Evolutionary conservation across 1,139 yeast species (phyloP).

Genomic region (Debaryomyces coudertii): DNA sequence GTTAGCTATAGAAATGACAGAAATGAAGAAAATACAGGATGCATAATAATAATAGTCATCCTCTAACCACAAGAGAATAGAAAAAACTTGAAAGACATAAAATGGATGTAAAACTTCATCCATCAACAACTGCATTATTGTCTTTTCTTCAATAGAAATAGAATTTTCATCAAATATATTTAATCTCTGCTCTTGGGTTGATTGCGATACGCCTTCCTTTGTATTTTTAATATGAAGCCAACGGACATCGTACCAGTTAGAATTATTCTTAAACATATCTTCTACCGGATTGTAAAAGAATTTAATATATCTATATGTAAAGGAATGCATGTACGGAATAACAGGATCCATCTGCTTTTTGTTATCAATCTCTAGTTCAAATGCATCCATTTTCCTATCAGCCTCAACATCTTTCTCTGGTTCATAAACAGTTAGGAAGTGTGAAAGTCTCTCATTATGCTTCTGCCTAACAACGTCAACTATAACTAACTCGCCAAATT

Average conservation of each 20-base stretch:
- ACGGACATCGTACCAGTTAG: constrained; percentile 79
- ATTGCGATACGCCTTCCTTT: constrained; percentile 73
- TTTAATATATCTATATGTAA: constrained; percentile 81
- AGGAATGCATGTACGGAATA: constrained; percentile 68
- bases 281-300: constrained; percentile 84
- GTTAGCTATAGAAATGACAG: constrained; percentile 75
- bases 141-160: constrained; percentile 75
- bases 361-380: constrained; percentile 17
- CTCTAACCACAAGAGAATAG: constrained; percentile 86
- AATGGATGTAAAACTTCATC: constrained; percentile 95
- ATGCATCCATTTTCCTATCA: constrained; percentile 17
- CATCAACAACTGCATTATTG: constrained; percentile 62
- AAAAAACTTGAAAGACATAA: constrained; percentile 90
- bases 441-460: constrained; percentile 72
- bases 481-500: constrained; percentile 80
- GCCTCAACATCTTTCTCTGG: constrained; percentile 23
- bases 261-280: constrained; percentile 81
- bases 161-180: constrained; percentile 77
- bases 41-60: constrained; percentile 96
- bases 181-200: constrained; percentile 66
- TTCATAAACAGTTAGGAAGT: constrained; percentile 51
- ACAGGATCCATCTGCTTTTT: constrained; percentile 54
- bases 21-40: constrained; percentile 83
- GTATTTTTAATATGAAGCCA: constrained; percentile 68
- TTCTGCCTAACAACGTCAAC: constrained; percentile 57